Base-by-base conservation (phyloP, 768 basidiomycete genomes). In the Lactarius hatsudake region DNA sequence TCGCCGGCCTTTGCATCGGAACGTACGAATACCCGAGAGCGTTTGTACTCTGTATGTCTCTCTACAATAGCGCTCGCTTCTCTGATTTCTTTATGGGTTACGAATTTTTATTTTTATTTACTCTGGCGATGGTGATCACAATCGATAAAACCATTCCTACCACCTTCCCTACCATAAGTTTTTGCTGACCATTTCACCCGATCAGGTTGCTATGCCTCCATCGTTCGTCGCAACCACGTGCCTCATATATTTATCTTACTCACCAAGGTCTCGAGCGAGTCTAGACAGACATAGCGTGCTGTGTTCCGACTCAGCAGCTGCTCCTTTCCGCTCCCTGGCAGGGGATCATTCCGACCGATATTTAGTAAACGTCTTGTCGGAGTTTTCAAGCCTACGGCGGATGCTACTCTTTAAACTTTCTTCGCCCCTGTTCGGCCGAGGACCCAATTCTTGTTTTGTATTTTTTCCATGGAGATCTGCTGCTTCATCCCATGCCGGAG, bases 131-230 rank as follows among this genome's bases (percentile, higher is more conserved):
- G 51, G 32, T 45, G 34, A 63, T 63, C 42, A 30, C 17, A 54
- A 67, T 67, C 66, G 66, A 67, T 67, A 51, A 67, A 55, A 43
- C 45, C 28, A 23, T 48, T 42, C 28, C 28, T 5, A 40, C 9
- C 23, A 38, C 28, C 51, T 36, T 51, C 12, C 30, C 55, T 57
- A 36, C 30, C 43, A 32, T 51, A 42, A 54, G 43, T 42, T 62
- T 67, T 61, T 62, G 51, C 62, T n/a, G 42, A 60, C 57, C 51
- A 38, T 60, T 60, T 63, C 48, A 45, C 66, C 63, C 62, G 66
- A 67, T 67, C 66, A 5, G 62, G 67, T 68, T 68, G 67, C 67
- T 6, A 68, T 60, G 67, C 67, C 30, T 28, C 51, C 18, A n/a
- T 53, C 59, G 26, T 51, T 61, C 32, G 34, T 66, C 60, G 42